Evolutionary conservation across 2,329 filamentous ascomycete species (phyloP), one percentile per base, ranked within the genome.

Genomic region (Fusarium nelsonii): DNA sequence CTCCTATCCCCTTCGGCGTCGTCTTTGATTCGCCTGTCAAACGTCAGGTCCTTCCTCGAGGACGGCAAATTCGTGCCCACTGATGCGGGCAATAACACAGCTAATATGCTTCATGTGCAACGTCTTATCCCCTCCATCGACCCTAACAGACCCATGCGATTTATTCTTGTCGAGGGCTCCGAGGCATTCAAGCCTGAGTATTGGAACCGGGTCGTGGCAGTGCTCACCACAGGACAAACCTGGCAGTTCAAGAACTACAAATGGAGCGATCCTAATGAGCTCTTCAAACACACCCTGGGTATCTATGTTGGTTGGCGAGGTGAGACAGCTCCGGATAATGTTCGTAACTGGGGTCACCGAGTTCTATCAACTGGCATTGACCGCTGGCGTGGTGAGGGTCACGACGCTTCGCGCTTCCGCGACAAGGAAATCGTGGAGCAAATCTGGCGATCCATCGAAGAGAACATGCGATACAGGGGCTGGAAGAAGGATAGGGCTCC

Each of bases 181-280:
- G 91, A 97, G 77, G 92, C 96, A 79, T 99, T 99, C 87, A 97
- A 97, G 79, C 96, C 96, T 0, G 94, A 98, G 77, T 97, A 98
- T 84, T 99, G 96, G 96, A 91, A 91, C 75, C 90, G 94, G 52
- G 92, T 99, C 8, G 96, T 97, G 3, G 96, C 92, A 14, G 94
- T 99, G 59, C 98, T 99, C 82, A 99, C 96, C 0, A 99, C 96
- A 0, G 96, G 96, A 34, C 96, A 99, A 82, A 90, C 91, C 11
- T 99, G 96, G 96, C 96, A 99, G 81, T 99, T 99, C 83, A 97
- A 97, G 82, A 92, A 90, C 72, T 99, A 99, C 87, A 97, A 97
- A 81, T 99, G 96, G 93, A 91, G 91, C 72, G 91, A 91, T 58
- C 92, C 96, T 0, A 87, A 90, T 15, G 96, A 98, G 76, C 85